phyloP scores from a whole-genome alignment of 2,329 filamentous ascomycete species.

The Microcera coccophila region DNA sequence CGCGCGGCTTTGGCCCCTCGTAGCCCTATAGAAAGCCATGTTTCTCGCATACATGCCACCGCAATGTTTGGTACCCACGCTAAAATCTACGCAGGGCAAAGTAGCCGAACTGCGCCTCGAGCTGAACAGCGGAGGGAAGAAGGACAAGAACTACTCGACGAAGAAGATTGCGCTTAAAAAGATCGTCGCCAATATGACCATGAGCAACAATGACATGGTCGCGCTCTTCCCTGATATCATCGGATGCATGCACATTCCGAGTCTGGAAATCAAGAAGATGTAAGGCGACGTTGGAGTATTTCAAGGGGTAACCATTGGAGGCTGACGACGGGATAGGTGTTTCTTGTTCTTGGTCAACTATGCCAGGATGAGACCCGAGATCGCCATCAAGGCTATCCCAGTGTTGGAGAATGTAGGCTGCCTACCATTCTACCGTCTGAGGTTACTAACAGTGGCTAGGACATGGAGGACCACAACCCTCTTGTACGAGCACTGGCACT shows the following conservation, averaged over 20 bases:
- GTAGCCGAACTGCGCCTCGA: slow-evolving; percentile 94
- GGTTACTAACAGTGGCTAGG: slow-evolving; percentile 48
- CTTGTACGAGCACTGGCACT: slow-evolving; percentile 87
- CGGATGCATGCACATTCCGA: slow-evolving; percentile 89
- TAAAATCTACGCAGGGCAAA: slow-evolving; percentile 80
- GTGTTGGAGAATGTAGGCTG: slow-evolving; percentile 70
- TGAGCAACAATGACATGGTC: slow-evolving; percentile 99
- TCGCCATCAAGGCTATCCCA: slow-evolving; percentile 87
- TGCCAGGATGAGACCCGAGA: slow-evolving; percentile 86
- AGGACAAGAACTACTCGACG: slow-evolving; percentile 90
- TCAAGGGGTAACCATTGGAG: not conserved
- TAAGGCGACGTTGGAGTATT: slow-evolving; percentile 41
- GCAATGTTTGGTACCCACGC: slow-evolving; percentile 43
- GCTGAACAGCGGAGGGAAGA: slow-evolving; percentile 89
- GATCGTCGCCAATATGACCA: slow-evolving; percentile 99
- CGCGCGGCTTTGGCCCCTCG: slow-evolving; percentile 5
- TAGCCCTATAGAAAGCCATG: slow-evolving; percentile 34
- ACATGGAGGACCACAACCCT: slow-evolving; percentile 91
- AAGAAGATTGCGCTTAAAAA: slow-evolving; percentile 99
- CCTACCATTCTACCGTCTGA: not conserved
- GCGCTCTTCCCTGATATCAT: slow-evolving; percentile 94
- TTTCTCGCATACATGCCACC: slow-evolving; percentile 53
- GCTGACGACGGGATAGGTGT: slow-evolving; percentile 60
- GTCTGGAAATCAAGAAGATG: slow-evolving; percentile 99
- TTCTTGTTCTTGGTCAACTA: slow-evolving; percentile 98